Conservation (phyloP, 176 grass and related monocot species). For the Poa pratensis region DNA sequence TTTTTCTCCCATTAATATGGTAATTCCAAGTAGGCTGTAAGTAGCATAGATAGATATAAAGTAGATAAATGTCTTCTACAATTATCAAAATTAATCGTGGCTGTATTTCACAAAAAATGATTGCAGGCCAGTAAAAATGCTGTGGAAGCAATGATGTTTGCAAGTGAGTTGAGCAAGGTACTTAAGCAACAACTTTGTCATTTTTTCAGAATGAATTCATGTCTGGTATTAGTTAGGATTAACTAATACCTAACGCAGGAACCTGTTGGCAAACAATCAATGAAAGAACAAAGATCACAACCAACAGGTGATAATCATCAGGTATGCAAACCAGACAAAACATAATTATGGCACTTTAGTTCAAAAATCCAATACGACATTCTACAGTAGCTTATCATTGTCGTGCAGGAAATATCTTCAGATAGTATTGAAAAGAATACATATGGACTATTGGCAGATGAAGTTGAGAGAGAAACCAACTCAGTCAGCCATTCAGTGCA, state of each 20-base stretch:
- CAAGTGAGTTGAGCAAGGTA: conserved; percentile 15
- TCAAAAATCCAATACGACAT: background rate
- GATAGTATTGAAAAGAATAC: conserved; percentile 6
- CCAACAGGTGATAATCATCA: conserved; percentile 4
- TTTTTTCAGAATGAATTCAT: background rate
- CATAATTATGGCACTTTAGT: background rate
- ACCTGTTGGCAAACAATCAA: conserved; percentile 15
- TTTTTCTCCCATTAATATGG: conserved; percentile 5
- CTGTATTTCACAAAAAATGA: background rate
- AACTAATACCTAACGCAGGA: conserved; percentile 13
- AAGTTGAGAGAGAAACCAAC: background rate
- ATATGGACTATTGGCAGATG: conserved; percentile 3
- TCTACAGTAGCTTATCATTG: conserved; percentile 17
- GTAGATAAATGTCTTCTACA: background rate
- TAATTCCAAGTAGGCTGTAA: background rate
- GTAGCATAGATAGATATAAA: background rate
- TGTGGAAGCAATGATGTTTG: background rate
- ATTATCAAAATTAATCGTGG: conserved; percentile 4
- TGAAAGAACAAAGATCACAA: background rate
- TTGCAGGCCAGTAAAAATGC: conserved; percentile 18
- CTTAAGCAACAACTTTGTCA: background rate
- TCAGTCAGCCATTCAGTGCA: conserved; percentile 7
- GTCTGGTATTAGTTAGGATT: background rate
- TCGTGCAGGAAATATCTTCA: conserved; percentile 32
- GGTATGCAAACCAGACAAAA: conserved; percentile 19